phyloP scores from a whole-genome alignment of 495 filamentous ascomycete genomes.

The Penicillium maclennaniae region DNA sequence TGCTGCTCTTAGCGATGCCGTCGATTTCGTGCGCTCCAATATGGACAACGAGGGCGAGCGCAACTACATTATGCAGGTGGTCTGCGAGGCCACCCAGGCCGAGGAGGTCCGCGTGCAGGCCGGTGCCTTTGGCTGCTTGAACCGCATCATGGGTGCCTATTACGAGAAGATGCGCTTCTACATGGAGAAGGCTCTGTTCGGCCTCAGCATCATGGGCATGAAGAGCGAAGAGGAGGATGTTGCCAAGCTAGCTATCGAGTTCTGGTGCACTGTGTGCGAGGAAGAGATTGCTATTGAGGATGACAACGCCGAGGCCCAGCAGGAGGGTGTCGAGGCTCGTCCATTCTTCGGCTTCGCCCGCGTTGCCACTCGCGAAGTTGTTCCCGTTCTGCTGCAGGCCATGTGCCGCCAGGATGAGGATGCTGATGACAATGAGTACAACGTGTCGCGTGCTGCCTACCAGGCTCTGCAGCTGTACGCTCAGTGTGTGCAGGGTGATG shows the following conservation, averaged over 20 bases:
- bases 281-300: slow-evolving; percentile 97
- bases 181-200: slow-evolving; percentile 99
- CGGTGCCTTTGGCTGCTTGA: slow-evolving; percentile 92
- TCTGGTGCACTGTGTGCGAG: slow-evolving; percentile 99
- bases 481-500: slow-evolving; percentile 75
- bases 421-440: slow-evolving; percentile 94
- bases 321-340: slow-evolving; percentile 73
- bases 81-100: slow-evolving; percentile 97
- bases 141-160: slow-evolving; percentile 96
- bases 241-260: slow-evolving; percentile 94
- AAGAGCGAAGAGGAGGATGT: slow-evolving; percentile 97
- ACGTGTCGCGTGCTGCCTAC: slow-evolving; percentile 89
- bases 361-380: slow-evolving; percentile 84
- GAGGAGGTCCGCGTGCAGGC: slow-evolving; percentile 85
- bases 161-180: slow-evolving; percentile 99
- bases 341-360: slow-evolving; percentile 89
- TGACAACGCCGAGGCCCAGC: slow-evolving; percentile 76
- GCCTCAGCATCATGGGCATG: slow-evolving; percentile 98
- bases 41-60: slow-evolving; percentile 98
- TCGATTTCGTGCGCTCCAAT: slow-evolving; percentile 95
- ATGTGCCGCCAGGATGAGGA: slow-evolving; percentile 98
- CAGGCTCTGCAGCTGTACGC: slow-evolving; percentile 95
- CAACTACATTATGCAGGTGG: slow-evolving; percentile 99
- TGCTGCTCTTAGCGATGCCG: slow-evolving; percentile 89
- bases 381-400: slow-evolving; percentile 82